Evolutionary conservation across 2,329 filamentous ascomycete genomes (phyloP).

Genomic region (Neofusicoccum umdonicola): DNA sequence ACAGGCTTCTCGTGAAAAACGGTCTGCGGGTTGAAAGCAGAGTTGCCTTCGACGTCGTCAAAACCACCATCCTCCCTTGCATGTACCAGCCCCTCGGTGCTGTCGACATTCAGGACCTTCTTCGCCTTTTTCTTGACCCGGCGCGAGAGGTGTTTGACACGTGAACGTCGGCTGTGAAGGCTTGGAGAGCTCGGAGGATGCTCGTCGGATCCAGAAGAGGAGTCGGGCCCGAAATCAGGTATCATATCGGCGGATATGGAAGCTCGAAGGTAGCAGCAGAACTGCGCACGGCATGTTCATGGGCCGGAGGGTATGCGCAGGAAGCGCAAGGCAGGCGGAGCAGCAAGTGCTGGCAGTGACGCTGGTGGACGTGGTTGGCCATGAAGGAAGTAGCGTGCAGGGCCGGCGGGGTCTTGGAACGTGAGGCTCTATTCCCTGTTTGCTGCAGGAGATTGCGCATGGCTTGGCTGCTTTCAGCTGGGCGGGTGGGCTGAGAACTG

Average conservation of each 20-base stretch:
- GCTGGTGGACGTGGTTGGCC: background rate
- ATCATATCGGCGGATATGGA: background rate
- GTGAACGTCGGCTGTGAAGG: background rate
- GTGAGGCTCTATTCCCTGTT: constrained; percentile 1
- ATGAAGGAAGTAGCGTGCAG: background rate
- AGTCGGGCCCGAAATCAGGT: background rate
- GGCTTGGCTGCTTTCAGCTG: constrained; percentile 1
- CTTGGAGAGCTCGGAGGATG: background rate
- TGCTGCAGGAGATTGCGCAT: background rate
- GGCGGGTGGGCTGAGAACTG: background rate
- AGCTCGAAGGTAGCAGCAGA: background rate
- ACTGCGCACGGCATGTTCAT: background rate
- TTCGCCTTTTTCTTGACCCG: constrained; percentile 4
- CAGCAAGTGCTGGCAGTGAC: background rate
- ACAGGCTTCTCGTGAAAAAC: constrained; percentile 23
- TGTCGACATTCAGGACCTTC: constrained; percentile 14
- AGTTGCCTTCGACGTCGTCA: constrained; percentile 23
- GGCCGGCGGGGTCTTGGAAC: background rate
- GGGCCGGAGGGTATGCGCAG: too few relatives aligned
- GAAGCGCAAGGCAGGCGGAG: background rate
- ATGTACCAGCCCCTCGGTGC: constrained; percentile 7
- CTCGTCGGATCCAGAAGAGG: background rate
- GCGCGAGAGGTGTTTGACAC: constrained; percentile 3
- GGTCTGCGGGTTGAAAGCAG: constrained; percentile 35
- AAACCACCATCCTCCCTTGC: background rate